Percentiles rank a stretch among this genome's conserved stretches.
These are phyloP conservation scores for Calonectria pteridis DNA, from an alignment of 2,329 filamentous ascomycete genomes.

Conservation along the genomic window DNA sequence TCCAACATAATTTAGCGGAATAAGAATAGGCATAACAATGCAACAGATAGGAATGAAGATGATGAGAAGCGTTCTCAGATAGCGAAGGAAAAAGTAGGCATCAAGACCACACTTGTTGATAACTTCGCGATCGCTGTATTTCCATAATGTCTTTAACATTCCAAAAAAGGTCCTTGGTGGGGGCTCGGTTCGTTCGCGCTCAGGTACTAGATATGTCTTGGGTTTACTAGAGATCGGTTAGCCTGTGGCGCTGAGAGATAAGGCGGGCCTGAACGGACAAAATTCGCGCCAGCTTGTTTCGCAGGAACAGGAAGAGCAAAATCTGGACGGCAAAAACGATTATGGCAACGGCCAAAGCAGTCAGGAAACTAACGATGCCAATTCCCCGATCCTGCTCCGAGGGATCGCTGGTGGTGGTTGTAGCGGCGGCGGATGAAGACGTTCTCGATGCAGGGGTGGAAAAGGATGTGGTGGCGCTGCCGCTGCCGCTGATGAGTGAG, in stretches of 20 bases:
- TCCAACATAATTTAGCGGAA: constrained; percentile 85
- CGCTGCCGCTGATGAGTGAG: constrained; percentile 8
- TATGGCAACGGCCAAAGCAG: constrained; percentile 73
- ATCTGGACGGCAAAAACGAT: constrained; percentile 74
- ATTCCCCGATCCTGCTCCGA: constrained; percentile 60
- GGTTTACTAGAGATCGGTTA: constrained; percentile 70
- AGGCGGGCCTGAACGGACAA: constrained; percentile 69
- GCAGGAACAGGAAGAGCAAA: constrained; percentile 79
- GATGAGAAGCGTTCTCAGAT: constrained; percentile 80
- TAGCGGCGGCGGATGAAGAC: not conserved
- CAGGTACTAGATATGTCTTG: constrained; percentile 87
- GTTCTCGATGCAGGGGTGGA: constrained; percentile 23
- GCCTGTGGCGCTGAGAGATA: not conserved
- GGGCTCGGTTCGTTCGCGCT: constrained; percentile 83
- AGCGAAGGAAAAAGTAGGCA: constrained; percentile 97
- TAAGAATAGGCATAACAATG: constrained; percentile 84
- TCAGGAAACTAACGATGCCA: constrained; percentile 65
- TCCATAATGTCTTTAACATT: constrained; percentile 70
- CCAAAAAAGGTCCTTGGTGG: constrained; percentile 71
- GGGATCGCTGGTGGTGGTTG: constrained; percentile 20
- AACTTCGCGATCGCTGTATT: constrained; percentile 81
- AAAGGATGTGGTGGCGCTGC: constrained; percentile 15
- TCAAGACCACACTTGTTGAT: constrained; percentile 97
- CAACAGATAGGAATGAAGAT: constrained; percentile 89
- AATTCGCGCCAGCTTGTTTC: constrained; percentile 84